A percentile compares a stretch with the other conserved stretches of the same genome.
These are phyloP conservation scores for Populus trichocarpa DNA, from an alignment of 441 rosid species.

Conservation along the genomic window DNA sequence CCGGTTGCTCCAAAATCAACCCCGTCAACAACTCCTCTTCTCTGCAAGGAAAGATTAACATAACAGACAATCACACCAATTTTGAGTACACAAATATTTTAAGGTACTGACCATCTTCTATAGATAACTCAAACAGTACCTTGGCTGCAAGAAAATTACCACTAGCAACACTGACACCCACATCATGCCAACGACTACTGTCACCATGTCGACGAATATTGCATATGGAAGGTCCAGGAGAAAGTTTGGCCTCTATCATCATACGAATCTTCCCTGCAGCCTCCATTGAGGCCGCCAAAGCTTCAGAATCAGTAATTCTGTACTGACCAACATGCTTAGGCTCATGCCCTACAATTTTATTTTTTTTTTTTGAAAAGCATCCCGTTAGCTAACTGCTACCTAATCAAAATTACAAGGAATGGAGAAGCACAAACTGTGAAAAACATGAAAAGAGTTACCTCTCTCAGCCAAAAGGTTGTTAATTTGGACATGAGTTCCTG, in stretches of 20 bases:
- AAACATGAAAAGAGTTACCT: conserved; percentile 37
- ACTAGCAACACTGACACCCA: conserved; percentile 89
- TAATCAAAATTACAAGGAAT: background rate
- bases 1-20: conserved; percentile 97
- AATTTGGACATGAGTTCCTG: conserved; percentile 86
- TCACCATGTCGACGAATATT: conserved; percentile 90
- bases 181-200: conserved; percentile 80
- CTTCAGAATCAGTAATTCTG: conserved; percentile 77
- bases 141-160: conserved; percentile 98
- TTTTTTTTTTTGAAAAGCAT: background rate
- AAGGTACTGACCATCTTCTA: background rate
- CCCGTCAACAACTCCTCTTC: conserved; percentile 90
- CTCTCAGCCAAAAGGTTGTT: conserved; percentile 77
- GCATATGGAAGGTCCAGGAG: conserved; percentile 89
- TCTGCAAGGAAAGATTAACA: conserved; percentile 41
- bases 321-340: conserved; percentile 68
- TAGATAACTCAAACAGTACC: conserved; percentile 32
- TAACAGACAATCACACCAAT: conserved; percentile 8
- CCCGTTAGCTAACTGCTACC: conserved; percentile 14
- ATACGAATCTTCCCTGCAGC: conserved; percentile 83
- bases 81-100: conserved; percentile 1
- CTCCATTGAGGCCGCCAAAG: conserved; percentile 83
- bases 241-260: conserved; percentile 84
- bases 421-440: background rate
- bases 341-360: conserved; percentile 48